A percentile compares a stretch with the other conserved stretches of the same genome.
phyloP scores from a whole-genome alignment of 2,329 filamentous ascomycete species.

The Tolypocladium capitatum region DNA sequence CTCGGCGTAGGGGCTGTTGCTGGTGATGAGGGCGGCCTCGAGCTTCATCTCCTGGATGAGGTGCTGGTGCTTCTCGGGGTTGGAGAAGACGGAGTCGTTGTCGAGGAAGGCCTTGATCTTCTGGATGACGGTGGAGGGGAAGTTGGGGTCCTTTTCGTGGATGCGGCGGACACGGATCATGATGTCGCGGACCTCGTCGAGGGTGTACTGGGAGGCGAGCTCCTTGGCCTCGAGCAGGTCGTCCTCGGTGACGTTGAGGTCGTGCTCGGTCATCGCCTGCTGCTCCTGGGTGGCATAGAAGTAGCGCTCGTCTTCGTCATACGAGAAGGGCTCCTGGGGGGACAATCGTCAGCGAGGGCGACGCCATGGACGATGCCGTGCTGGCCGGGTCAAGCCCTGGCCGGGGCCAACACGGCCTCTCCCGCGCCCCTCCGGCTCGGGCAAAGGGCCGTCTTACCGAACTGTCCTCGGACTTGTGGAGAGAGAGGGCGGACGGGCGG shows the following conservation, averaged over 20 bases:
- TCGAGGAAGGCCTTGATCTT: slow-evolving; percentile 29
- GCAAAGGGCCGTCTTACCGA: slow-evolving; percentile 3
- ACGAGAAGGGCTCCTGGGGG: slow-evolving; percentile 21
- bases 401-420: too few species aligned
- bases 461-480: slow-evolving; percentile 5
- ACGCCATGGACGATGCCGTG: too few species aligned
- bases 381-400: too few species aligned
- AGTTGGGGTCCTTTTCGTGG: slow-evolving; percentile 30
- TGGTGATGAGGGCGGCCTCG: slow-evolving; percentile 39
- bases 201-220: slow-evolving; percentile 26
- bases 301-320: slow-evolving; percentile 23
- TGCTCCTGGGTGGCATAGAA: slow-evolving; percentile 15
- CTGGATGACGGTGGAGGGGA: slow-evolving; percentile 23
- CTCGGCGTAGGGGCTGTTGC: slow-evolving; percentile 44
- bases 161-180: slow-evolving; percentile 26
- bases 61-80: slow-evolving; percentile 32
- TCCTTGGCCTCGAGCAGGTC: slow-evolving; percentile 32
- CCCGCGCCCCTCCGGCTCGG: neutral
- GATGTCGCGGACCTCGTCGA: slow-evolving; percentile 29
- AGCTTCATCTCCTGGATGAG: slow-evolving; percentile 41
- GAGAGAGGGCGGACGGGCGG: slow-evolving; percentile 6
- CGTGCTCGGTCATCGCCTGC: slow-evolving; percentile 17
- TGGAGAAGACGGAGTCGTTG: slow-evolving; percentile 28
- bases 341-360: neutral
- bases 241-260: slow-evolving; percentile 31